Conservation (phyloP, 345 rosid genomes). For the Jatropha curcas region DNA sequence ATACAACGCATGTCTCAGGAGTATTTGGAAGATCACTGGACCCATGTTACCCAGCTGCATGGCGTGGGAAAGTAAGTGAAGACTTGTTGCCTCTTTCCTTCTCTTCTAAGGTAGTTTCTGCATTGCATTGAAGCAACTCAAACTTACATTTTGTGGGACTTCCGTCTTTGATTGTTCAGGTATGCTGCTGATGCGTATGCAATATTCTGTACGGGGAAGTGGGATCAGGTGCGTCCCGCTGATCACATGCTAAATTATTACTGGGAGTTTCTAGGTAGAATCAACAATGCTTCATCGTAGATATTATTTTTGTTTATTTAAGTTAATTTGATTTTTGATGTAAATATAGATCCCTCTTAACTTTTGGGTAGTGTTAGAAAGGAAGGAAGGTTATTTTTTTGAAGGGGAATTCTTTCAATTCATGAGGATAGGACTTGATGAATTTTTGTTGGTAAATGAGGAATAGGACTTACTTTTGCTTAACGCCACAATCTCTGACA, state of each 20-base stretch:
- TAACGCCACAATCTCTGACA: too few species aligned
- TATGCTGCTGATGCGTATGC: conserved; percentile 92
- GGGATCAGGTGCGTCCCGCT: conserved; percentile 59
- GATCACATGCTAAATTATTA: conserved; percentile 75
- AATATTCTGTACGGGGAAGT: conserved; percentile 81
- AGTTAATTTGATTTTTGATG: too few species aligned
- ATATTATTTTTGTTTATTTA: too few species aligned
- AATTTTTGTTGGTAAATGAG: too few species aligned
- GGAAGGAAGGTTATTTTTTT: too few species aligned
- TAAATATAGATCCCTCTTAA: too few species aligned
- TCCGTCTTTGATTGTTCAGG: conserved; percentile 35
- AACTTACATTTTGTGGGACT: background rate
- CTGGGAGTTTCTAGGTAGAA: conserved; percentile 54
- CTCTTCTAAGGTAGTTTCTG: too few species aligned
- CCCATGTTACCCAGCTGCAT: conserved; percentile 73
- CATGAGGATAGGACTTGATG: too few species aligned
- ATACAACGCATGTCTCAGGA: conserved; percentile 58
- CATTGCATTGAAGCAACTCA: background rate
- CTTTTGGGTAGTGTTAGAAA: too few species aligned
- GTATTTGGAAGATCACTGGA: conserved; percentile 69
- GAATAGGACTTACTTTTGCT: too few species aligned
- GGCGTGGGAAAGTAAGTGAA: conserved; percentile 70
- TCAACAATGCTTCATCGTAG: background rate
- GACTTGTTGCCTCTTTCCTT: background rate
- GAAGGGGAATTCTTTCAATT: too few species aligned